Conservation (phyloP, 441 rosid genomes). For the Adansonia gregorii region DNA sequence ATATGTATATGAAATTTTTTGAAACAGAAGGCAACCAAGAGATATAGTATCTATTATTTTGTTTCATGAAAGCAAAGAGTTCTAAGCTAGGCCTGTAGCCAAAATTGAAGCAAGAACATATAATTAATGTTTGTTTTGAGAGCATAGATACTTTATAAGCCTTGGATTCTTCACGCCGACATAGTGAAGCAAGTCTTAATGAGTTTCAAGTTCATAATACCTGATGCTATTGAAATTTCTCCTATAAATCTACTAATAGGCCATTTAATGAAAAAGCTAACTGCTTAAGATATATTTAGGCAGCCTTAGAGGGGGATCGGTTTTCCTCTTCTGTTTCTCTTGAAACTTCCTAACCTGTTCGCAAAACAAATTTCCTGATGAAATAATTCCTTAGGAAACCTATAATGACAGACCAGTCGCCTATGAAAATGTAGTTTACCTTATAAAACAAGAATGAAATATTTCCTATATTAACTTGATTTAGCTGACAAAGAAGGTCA, state of each 20-base stretch:
- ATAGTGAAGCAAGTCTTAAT: neutral
- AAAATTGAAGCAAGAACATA: too few relatives aligned
- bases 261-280: too few relatives aligned
- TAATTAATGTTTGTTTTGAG: neutral
- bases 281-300: too few relatives aligned
- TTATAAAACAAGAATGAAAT: too few relatives aligned
- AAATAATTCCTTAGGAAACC: neutral
- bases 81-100: neutral
- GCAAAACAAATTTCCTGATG: neutral
- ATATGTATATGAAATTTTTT: neutral
- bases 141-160: neutral
- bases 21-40: neutral
- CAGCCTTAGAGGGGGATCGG: too few relatives aligned
- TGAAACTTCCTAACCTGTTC: neutral
- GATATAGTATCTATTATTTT: neutral
- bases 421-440: neutral
- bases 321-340: too few relatives aligned
- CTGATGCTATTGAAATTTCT: neutral
- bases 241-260: too few relatives aligned
- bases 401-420: neutral
- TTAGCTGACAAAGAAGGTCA: too few relatives aligned
- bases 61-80: neutral
- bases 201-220: neutral
- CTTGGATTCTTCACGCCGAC: neutral
- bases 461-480: too few relatives aligned